Evolutionary conservation across 306 rosid genomes (phyloP).

Genomic region (Dryas drummondii): DNA sequence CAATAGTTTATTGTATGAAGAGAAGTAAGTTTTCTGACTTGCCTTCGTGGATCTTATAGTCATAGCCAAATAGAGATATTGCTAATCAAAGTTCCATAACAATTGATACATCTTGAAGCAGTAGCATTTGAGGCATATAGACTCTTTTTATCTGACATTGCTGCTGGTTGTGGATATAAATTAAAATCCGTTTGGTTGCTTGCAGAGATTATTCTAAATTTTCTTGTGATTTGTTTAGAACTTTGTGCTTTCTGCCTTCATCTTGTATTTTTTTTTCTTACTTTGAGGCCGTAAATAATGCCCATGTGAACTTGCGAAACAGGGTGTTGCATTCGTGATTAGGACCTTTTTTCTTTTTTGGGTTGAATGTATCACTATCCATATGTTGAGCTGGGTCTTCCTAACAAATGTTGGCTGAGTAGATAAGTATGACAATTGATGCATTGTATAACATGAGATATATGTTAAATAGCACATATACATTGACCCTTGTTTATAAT

Average conservation of each 20-base stretch:
- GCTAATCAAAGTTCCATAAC: not conserved
- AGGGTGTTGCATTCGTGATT: not conserved
- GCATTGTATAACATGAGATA: not conserved
- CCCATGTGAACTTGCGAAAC: not conserved
- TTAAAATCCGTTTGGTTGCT: not conserved
- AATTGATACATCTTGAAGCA: not conserved
- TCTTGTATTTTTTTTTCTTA: not conserved
- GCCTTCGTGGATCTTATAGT: not conserved
- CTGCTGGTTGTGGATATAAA: not conserved
- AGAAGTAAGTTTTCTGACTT: no score
- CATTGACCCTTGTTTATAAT: not conserved
- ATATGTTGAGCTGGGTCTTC: conserved; percentile 1
- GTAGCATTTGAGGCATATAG: not conserved
- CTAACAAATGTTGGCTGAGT: not conserved
- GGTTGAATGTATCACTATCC: not conserved
- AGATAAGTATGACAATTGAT: not conserved
- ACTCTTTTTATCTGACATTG: not conserved
- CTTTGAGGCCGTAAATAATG: conserved; percentile 1
- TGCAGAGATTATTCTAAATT: not conserved
- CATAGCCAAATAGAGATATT: not conserved
- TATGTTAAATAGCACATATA: not conserved
- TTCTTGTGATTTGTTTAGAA: not conserved
- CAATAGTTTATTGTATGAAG: no score
- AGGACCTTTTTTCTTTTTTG: no score
- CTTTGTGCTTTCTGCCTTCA: not conserved